Percentiles rank a stretch among this genome's conserved stretches.
These are phyloP conservation scores for Anethum foeniculum DNA, from an alignment of 140 eudicot species.

Conservation along the genomic window DNA sequence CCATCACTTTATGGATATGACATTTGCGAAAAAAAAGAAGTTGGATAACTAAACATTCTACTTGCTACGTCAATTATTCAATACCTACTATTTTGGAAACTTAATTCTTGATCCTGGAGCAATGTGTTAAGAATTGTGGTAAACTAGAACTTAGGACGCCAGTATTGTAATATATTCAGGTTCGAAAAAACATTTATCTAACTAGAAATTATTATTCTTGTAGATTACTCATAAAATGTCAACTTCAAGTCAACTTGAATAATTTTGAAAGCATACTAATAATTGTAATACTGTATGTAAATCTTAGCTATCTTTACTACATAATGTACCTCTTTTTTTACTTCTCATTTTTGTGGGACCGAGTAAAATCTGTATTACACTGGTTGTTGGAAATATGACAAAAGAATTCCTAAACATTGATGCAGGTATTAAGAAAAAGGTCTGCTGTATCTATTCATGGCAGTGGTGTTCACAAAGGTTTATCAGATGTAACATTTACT, in stretches of 20 bases:
- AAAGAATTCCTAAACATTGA: too few species aligned
- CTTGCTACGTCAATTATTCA: background rate
- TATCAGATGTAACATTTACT: constrained; percentile 63
- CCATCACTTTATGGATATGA: background rate
- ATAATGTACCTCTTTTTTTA: too few species aligned
- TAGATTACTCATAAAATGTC: background rate
- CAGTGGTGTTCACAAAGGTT: constrained; percentile 45
- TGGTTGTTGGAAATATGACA: too few species aligned
- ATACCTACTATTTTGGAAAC: background rate
- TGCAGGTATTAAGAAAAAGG: constrained; percentile 62
- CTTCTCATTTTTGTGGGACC: too few species aligned
- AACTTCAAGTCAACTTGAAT: background rate
- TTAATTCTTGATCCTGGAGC: background rate
- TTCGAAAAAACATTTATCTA: background rate
- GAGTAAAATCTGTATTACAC: too few species aligned
- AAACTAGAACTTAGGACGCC: background rate
- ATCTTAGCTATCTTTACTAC: background rate
- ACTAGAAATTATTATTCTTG: background rate
- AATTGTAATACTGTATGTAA: background rate
- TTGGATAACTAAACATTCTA: background rate
- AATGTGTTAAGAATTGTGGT: background rate
- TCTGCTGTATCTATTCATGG: constrained; percentile 64
- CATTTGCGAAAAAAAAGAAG: background rate
- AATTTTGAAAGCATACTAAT: background rate
- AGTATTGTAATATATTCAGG: background rate